Evolutionary conservation across 371 early-diverging fungal genomes (phyloP), one percentile per base, ranked within the genome.

Genomic region (Mucor lusitanicus): DNA sequence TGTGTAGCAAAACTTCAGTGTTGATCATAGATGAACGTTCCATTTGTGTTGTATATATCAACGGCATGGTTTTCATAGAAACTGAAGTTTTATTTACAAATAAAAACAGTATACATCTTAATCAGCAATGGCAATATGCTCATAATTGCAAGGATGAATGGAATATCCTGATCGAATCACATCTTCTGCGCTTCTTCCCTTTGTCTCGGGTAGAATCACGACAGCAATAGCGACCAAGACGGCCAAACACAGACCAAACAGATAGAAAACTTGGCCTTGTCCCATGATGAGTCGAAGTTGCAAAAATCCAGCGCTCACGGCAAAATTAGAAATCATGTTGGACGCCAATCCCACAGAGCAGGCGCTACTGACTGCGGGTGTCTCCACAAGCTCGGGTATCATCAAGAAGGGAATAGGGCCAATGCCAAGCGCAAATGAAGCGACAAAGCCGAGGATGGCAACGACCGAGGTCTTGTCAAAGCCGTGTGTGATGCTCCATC

Each of bases 401-500:
- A 97, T 87, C 65, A 95, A 63, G 76, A 94, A 96, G 3, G 97
- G 95, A 65, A 96, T 90, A 0, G 93, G 90, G 0, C 97, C 95
- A 4, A 97, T 76, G 9, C 97, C 99, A 30, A 97, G 79, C 13
- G 95, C 94, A 85, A 93, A 99, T 3, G 92, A 79, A 0, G 91
- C 92, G 2, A 95, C 92, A 71, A 93, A 94, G 4, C 87, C 81
- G 67, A 93, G 84, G 53, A 95, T 83, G 21, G 91, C 84, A 15
- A 88, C 65, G 0, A 89, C 91, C 0, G 93, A 87, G 6, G 90
- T 74, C 6, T 76, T 61, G 5, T 88, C 76, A 23, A 78, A 70
- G n/a, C 77, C 73, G 32, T 80, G 67, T 1, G 82, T 81, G 39
- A 92, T 85, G 28, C 87, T 80, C 58, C 87, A 74, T 0, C 91